Evolutionary conservation across 1,284 basidiomycete genomes (phyloP).

Genomic region (Irpex sp.): DNA sequence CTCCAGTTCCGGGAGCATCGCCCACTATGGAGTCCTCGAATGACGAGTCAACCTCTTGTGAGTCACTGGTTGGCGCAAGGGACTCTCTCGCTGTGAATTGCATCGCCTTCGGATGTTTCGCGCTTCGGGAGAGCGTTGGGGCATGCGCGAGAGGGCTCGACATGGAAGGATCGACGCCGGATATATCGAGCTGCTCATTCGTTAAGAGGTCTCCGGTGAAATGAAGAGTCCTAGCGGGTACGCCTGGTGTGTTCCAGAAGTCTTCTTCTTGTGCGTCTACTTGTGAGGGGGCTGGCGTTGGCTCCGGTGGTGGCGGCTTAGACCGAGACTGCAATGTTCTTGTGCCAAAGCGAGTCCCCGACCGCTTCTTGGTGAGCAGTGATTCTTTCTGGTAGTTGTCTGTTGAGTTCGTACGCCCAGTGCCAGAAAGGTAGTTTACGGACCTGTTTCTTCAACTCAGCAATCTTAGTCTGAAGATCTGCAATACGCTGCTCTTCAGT

Average conservation of each 20-base stretch:
- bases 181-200: slow-evolving; percentile 70
- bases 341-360: slow-evolving; percentile 2
- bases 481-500: slow-evolving; percentile 68
- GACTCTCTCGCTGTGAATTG: slow-evolving; percentile 15
- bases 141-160: slow-evolving; percentile 47
- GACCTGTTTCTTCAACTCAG: slow-evolving; percentile 61
- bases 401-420: background rate
- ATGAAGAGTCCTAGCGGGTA: slow-evolving; percentile 61
- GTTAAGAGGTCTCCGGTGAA: slow-evolving; percentile 69
- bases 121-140: background rate
- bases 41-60: background rate
- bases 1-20: background rate
- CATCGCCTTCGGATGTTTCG: slow-evolving; percentile 9
- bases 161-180: slow-evolving; percentile 56
- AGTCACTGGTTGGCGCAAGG: background rate
- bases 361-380: slow-evolving; percentile 38
- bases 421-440: slow-evolving; percentile 13
- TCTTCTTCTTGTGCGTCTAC: slow-evolving; percentile 53
- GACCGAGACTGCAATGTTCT: slow-evolving; percentile 11
- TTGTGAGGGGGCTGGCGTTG: slow-evolving; percentile 23
- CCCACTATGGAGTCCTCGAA: background rate
- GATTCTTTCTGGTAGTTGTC: slow-evolving; percentile 49
- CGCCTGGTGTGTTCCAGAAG: slow-evolving; percentile 70
- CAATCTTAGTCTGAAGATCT: slow-evolving; percentile 59
- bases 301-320: slow-evolving; percentile 19